phyloP scores from a whole-genome alignment of 805 yeast genomes.

The Sungouiozyma ichnusensis region DNA sequence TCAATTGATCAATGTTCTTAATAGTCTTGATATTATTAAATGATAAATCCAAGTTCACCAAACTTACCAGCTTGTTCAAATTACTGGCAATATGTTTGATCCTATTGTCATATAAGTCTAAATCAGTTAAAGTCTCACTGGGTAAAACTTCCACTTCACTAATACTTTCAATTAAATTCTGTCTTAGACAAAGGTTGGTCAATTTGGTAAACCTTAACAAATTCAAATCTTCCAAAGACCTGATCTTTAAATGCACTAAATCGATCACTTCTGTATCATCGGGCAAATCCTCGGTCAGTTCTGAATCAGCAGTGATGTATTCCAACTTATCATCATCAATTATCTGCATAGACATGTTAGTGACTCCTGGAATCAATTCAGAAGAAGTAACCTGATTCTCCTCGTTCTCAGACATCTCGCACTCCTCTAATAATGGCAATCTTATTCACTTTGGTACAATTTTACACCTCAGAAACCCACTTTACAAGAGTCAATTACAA shows the following conservation, averaged over 20 bases:
- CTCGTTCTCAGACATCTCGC: background rate
- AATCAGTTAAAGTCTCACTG: conserved; percentile 49
- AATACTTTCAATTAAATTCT: conserved; percentile 68
- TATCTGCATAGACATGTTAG: conserved; percentile 5
- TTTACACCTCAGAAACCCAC: too few relatives aligned
- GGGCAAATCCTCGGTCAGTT: conserved; percentile 46
- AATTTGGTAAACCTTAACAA: conserved; percentile 47
- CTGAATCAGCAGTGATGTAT: conserved; percentile 54
- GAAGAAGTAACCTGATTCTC: background rate
- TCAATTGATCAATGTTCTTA: conserved; percentile 59
- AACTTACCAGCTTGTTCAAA: conserved; percentile 45
- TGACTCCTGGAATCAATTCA: conserved; percentile 1
- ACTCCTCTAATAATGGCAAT: too few relatives aligned
- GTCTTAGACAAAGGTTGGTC: conserved; percentile 62
- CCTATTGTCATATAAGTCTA: conserved; percentile 88
- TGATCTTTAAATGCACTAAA: conserved; percentile 59
- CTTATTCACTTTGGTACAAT: too few relatives aligned
- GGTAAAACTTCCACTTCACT: conserved; percentile 56
- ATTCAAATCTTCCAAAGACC: conserved; percentile 50
- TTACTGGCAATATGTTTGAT: conserved; percentile 75
- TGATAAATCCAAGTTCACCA: conserved; percentile 65
- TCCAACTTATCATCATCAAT: conserved; percentile 35
- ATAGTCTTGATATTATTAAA: conserved; percentile 84
- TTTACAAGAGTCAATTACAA: too few relatives aligned
- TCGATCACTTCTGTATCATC: conserved; percentile 53